Percentiles rank a stretch among this genome's conserved stretches.
phyloP scores from a whole-genome alignment of 352 stramenopile species.

The Pythium biforme region DNA sequence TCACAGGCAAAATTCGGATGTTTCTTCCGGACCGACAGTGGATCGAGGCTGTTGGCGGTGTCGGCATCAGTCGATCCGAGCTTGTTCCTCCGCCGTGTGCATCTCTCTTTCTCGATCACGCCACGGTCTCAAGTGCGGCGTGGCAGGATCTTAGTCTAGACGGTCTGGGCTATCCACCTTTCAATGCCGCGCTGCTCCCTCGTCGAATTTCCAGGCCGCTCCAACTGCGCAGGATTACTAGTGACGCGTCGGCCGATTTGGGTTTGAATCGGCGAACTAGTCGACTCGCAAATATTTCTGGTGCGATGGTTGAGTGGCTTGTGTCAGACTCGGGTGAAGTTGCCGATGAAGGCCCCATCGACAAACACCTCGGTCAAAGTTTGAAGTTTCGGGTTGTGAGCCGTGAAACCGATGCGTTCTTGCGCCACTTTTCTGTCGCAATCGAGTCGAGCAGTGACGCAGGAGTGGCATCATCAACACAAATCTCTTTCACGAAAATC shows the following conservation, averaged over 20 bases:
- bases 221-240: conserved; percentile 40
- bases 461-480: not conserved
- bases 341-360: not conserved
- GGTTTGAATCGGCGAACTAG: conserved; percentile 29
- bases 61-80: not conserved
- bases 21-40: conserved; percentile 46
- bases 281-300: conserved; percentile 51
- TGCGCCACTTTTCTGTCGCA: conserved; percentile 51
- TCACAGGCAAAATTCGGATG: conserved; percentile 48
- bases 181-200: conserved; percentile 66
- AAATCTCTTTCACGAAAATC: conserved; percentile 29
- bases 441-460: conserved; percentile 7
- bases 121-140: conserved; percentile 38
- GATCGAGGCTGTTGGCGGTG: conserved; percentile 12
- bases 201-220: conserved; percentile 44
- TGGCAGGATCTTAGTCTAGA: conserved; percentile 64
- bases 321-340: not conserved
- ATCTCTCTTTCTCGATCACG: conserved; percentile 51
- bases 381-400: not conserved
- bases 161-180: conserved; percentile 71
- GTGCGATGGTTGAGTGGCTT: conserved; percentile 18
- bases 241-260: conserved; percentile 32
- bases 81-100: conserved; percentile 23
- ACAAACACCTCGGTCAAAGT: not conserved
- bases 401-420: conserved; percentile 34